Conservation (phyloP, 2,329 filamentous ascomycete species). For the Pseudogymnoascus sp. region DNA sequence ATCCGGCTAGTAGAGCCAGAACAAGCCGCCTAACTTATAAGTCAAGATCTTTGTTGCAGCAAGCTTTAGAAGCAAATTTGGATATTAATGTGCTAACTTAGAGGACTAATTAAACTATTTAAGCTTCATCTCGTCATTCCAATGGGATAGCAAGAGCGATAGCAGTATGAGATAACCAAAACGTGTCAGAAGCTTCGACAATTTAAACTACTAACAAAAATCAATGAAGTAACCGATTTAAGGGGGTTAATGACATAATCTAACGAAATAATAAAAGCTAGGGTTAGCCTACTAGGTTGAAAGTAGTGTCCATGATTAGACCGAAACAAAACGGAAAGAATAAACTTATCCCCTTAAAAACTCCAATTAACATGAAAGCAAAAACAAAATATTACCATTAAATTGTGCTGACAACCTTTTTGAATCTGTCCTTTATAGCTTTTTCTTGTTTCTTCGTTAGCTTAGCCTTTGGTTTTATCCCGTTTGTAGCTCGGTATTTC, state of each 20-base stretch:
- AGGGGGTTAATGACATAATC: background rate
- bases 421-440: background rate
- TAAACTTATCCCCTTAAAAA: background rate
- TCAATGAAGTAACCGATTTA: background rate
- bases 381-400: background rate
- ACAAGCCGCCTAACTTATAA: background rate
- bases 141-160: background rate
- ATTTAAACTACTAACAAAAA: background rate
- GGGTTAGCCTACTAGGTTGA: background rate
- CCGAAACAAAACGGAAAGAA: conserved; percentile 1
- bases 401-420: background rate
- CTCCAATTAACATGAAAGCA: background rate
- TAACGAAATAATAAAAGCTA: background rate
- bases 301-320: background rate
- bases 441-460: background rate
- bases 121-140: conserved; percentile 1
- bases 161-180: background rate
- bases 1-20: background rate
- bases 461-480: background rate
- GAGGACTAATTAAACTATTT: background rate
- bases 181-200: background rate
- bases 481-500: background rate
- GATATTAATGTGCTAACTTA: background rate
- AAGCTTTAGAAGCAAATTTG: background rate
- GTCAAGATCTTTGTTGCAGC: background rate